phyloP scores from a whole-genome alignment of 2,329 filamentous ascomycete genomes.

The Fusarium neocosmosporiellum region DNA sequence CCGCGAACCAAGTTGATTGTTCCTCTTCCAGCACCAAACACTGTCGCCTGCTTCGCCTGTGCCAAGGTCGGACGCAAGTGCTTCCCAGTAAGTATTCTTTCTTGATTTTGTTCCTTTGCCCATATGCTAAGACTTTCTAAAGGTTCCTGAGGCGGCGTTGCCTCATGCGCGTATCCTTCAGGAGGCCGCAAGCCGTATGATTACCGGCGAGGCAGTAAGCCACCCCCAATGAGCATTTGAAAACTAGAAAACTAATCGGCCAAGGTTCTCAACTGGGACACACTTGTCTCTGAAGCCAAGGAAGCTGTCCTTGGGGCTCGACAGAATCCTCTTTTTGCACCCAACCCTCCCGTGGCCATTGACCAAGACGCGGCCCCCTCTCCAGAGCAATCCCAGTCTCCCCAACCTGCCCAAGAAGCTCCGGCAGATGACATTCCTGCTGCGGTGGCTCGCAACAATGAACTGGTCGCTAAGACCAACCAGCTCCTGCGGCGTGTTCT shows the following conservation, averaged over 20 bases:
- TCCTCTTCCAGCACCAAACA: not conserved
- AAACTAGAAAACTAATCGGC: not conserved
- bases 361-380: not conserved
- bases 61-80: not conserved
- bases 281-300: not conserved
- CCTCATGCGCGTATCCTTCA: not conserved
- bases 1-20: not conserved
- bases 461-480: not conserved
- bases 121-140: not conserved
- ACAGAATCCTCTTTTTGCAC: not conserved
- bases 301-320: not conserved
- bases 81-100: not conserved
- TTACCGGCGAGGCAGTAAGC: not conserved
- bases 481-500: not conserved
- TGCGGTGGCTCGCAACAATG: not conserved
- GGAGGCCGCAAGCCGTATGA: not conserved
- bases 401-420: not conserved
- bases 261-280: not conserved
- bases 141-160: not conserved
- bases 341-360: not conserved
- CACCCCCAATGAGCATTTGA: too few relatives aligned
- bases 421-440: not conserved
- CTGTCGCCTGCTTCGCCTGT: not conserved
- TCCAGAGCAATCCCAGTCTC: not conserved
- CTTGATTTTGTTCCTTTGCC: not conserved